phyloP scores from a whole-genome alignment of 208 protist species.

The Balamuthia mandrillaris region DNA sequence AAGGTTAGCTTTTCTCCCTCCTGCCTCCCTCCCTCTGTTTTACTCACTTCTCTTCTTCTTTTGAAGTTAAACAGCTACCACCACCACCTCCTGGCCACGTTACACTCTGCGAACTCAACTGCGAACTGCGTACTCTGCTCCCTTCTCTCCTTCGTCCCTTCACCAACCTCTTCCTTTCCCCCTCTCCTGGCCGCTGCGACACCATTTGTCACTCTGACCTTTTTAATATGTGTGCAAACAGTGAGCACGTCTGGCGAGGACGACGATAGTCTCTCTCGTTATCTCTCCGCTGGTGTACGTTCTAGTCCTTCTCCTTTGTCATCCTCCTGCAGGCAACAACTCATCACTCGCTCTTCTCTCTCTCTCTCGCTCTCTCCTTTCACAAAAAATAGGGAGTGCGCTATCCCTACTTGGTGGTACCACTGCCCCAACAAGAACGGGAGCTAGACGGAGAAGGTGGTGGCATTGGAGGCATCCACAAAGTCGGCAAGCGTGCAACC shows the following conservation, averaged over 20 bases:
- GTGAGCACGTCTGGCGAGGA: background rate
- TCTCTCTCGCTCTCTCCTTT: background rate
- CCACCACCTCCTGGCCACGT: too few relatives aligned
- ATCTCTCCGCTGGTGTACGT: background rate
- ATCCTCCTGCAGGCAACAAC: background rate
- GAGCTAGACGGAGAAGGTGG: too few relatives aligned
- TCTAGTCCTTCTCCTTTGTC: background rate
- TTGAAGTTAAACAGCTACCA: too few relatives aligned
- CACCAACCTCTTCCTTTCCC: too few relatives aligned
- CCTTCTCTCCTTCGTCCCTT: too few relatives aligned
- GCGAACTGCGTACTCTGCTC: background rate
- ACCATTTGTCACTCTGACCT: background rate
- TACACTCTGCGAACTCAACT: slow-evolving; percentile 26
- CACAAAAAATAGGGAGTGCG: background rate
- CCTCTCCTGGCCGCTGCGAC: too few relatives aligned
- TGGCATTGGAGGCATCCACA: too few relatives aligned
- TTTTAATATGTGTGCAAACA: background rate
- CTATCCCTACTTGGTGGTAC: background rate
- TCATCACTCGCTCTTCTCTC: too few relatives aligned
- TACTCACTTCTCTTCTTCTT: too few relatives aligned
- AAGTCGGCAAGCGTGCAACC: too few relatives aligned
- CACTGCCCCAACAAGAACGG: background rate
- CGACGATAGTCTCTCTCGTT: background rate
- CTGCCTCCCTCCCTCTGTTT: too few relatives aligned
- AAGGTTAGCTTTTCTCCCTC: too few relatives aligned